Conservation (phyloP, 2,329 filamentous ascomycete species). For the Rhinocladiella mackenziei region DNA sequence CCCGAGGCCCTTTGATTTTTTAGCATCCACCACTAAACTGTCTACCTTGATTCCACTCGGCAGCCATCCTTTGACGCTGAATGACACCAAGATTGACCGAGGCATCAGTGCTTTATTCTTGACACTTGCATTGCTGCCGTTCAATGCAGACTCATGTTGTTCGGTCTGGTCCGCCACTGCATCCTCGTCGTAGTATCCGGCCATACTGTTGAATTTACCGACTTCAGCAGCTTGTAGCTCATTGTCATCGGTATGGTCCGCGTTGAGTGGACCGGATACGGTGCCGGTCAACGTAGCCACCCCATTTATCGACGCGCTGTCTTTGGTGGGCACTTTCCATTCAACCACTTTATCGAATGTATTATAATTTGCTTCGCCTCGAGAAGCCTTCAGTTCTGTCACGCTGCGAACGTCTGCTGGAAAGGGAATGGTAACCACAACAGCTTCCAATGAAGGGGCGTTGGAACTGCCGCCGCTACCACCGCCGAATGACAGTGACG, state of each 20-base stretch:
- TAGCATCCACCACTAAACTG: conserved; percentile 59
- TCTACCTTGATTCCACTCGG: conserved; percentile 63
- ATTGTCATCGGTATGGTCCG: conserved; percentile 34
- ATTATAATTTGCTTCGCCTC: conserved; percentile 78
- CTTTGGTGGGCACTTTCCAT: conserved; percentile 78
- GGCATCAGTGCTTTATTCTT: conserved; percentile 67
- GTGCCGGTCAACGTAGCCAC: conserved; percentile 75
- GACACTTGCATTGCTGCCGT: conserved; percentile 15
- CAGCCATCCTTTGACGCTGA: conserved; percentile 59
- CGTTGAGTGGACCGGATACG: conserved; percentile 62
- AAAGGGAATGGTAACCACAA: conserved; percentile 73
- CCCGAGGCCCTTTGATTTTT: conserved; percentile 78
- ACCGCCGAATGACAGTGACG: conserved; percentile 47
- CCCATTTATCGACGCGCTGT: conserved; percentile 62
- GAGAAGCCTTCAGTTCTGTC: conserved; percentile 72
- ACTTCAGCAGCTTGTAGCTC: conserved; percentile 32
- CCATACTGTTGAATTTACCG: conserved; percentile 36
- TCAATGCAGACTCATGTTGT: conserved; percentile 15
- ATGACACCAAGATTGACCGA: conserved; percentile 67
- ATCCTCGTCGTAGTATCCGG: conserved; percentile 46
- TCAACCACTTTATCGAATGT: conserved; percentile 69
- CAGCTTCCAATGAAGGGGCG: conserved; percentile 66
- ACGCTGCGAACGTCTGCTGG: conserved; percentile 76
- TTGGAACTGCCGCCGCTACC: conserved; percentile 51
- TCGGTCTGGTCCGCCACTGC: conserved; percentile 34